These are phyloP conservation scores for Epichloe sibirici DNA, from an alignment of 2,329 filamentous ascomycete species.

Conservation along the genomic window DNA sequence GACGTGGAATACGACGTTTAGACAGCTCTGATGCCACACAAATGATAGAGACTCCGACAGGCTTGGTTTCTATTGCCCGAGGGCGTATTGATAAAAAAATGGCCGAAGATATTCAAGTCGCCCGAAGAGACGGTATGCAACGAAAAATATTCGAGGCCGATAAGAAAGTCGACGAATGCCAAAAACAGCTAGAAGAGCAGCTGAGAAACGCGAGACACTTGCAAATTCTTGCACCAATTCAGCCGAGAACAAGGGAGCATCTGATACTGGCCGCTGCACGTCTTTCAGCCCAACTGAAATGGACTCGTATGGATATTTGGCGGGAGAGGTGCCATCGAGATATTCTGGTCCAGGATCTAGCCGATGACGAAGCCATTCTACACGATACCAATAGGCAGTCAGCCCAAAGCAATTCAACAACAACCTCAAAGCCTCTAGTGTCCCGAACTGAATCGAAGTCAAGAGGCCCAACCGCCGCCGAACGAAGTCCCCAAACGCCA, in stretches of 20 bases:
- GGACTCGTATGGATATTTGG: slow-evolving; percentile 92
- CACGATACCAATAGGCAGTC: not conserved
- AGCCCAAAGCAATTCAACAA: slow-evolving; percentile 11
- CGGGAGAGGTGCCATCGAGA: slow-evolving; percentile 81
- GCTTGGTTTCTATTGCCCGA: slow-evolving; percentile 61
- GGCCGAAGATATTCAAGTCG: slow-evolving; percentile 73
- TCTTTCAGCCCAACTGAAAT: slow-evolving; percentile 80
- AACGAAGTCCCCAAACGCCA: slow-evolving; percentile 16
- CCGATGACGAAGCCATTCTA: slow-evolving; percentile 48
- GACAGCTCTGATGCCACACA: slow-evolving; percentile 49
- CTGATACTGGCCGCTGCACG: slow-evolving; percentile 74
- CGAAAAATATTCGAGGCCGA: slow-evolving; percentile 76
- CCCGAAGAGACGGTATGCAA: slow-evolving; percentile 70
- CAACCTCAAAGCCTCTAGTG: slow-evolving; percentile 12
- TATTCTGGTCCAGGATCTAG: slow-evolving; percentile 72
- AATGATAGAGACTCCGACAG: slow-evolving; percentile 56
- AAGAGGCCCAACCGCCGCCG: slow-evolving; percentile 13
- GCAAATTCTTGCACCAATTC: slow-evolving; percentile 77
- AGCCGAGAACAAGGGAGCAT: slow-evolving; percentile 78
- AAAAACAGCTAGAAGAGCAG: slow-evolving; percentile 71
- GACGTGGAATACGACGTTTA: slow-evolving; percentile 58
- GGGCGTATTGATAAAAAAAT: slow-evolving; percentile 70
- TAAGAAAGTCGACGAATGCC: slow-evolving; percentile 57
- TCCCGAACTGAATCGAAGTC: slow-evolving; percentile 17
- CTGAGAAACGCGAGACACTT: slow-evolving; percentile 84